These are phyloP conservation scores for Galerina sulciceps DNA, from an alignment of 768 basidiomycete genomes.

Conservation along the genomic window DNA sequence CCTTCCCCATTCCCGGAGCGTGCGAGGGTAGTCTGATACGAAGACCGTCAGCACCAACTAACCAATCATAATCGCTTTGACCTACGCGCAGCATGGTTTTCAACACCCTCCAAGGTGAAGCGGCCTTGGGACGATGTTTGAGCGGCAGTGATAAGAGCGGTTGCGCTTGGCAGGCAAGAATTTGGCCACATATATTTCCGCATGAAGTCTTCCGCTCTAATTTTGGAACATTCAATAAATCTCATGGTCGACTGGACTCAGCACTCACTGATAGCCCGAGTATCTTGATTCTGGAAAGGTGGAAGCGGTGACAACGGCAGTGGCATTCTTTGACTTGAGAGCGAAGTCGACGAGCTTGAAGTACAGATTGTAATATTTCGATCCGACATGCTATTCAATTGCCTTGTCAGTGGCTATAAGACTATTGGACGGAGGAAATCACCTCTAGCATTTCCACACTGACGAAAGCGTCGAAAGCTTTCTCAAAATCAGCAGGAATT, in stretches of 20 bases:
- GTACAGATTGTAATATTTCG: conserved; percentile 67
- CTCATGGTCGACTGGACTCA: neutral
- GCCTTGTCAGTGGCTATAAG: conserved; percentile 23
- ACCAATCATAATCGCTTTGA: conserved; percentile 15
- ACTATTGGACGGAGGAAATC: neutral
- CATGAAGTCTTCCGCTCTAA: conserved; percentile 82
- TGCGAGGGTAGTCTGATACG: conserved; percentile 77
- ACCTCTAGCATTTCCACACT: conserved; percentile 86
- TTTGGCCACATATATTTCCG: conserved; percentile 90
- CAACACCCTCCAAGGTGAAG: conserved; percentile 83
- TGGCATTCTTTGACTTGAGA: conserved; percentile 70
- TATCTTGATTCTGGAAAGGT: conserved; percentile 75
- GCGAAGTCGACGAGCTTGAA: conserved; percentile 80
- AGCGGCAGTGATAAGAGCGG: conserved; percentile 76
- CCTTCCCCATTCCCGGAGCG: conserved; percentile 89
- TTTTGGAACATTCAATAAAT: conserved; percentile 5
- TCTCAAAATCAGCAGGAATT: conserved; percentile 80
- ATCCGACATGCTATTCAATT: conserved; percentile 49
- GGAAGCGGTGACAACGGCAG: conserved; percentile 69
- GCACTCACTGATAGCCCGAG: conserved; percentile 68
- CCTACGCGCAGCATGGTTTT: conserved; percentile 83
- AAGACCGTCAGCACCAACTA: conserved; percentile 8
- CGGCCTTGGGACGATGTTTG: conserved; percentile 70
- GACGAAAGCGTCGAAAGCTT: conserved; percentile 78
- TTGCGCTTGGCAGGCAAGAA: conserved; percentile 85